A percentile compares a stretch with the other conserved stretches of the same genome.
Conservation (phyloP, 306 rosid species). For the Gynostemma pentaphyllum region DNA sequence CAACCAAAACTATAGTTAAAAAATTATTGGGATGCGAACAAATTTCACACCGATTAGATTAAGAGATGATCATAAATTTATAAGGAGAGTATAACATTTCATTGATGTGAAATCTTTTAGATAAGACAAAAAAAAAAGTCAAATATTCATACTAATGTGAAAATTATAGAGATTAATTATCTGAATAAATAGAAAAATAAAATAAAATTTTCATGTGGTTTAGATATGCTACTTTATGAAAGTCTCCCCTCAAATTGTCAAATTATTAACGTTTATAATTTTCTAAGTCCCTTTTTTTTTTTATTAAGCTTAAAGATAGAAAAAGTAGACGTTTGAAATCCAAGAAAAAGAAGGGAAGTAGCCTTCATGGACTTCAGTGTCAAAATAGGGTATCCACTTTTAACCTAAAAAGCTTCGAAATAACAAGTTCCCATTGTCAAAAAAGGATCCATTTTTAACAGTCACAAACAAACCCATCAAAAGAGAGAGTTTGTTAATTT, state of each 20-base stretch:
- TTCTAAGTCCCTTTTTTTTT: conserved; percentile 11
- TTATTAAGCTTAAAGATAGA: background rate
- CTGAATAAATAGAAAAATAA: background rate
- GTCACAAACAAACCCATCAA: conserved; percentile 27
- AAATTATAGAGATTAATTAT: too few species aligned
- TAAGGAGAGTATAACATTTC: too few species aligned
- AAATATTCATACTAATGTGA: too few species aligned
- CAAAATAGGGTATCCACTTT: conserved; percentile 44
- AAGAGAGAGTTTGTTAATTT: conserved; percentile 9
- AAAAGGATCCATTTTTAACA: conserved; percentile 16
- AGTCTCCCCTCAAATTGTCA: conserved; percentile 22
- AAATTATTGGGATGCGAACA: too few species aligned
- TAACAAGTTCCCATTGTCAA: conserved; percentile 29
- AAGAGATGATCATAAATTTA: too few species aligned
- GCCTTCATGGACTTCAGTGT: conserved; percentile 90
- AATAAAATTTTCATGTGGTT: background rate
- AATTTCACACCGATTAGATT: too few species aligned
- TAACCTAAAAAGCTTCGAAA: conserved; percentile 62
- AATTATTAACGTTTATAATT: background rate
- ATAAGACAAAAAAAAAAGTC: too few species aligned
- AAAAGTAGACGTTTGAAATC: conserved; percentile 1
- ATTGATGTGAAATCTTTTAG: too few species aligned
- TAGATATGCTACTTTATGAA: conserved; percentile 20
- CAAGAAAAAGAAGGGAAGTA: conserved; percentile 15
- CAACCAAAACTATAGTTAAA: too few species aligned